Conservation (phyloP, 2,329 filamentous ascomycete species). For the Magnaporthales sp. region DNA sequence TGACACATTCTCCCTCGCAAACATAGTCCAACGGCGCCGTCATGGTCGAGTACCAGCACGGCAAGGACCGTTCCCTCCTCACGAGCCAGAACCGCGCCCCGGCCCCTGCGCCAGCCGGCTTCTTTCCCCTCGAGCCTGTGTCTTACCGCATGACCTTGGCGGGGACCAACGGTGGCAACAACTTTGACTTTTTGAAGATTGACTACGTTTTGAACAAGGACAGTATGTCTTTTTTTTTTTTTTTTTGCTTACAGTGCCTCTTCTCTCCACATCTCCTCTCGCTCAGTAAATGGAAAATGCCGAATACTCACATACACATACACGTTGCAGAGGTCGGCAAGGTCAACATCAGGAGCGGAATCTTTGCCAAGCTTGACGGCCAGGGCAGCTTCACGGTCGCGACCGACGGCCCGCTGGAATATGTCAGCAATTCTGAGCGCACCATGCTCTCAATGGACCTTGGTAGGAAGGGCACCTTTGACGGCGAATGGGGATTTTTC, state of each 20-base stretch:
- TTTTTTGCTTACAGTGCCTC: no score
- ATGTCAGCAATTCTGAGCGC: background rate
- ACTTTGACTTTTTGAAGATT: background rate
- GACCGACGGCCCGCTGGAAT: background rate
- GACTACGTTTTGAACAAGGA: background rate
- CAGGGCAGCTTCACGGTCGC: background rate
- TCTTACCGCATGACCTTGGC: background rate
- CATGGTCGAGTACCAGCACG: slow-evolving; percentile 4
- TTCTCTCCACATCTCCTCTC: background rate
- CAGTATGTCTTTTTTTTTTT: background rate
- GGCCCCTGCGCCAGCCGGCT: background rate
- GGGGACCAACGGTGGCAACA: background rate
- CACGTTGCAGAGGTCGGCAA: background rate
- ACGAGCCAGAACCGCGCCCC: background rate
- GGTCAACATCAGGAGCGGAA: background rate
- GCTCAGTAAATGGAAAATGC: background rate
- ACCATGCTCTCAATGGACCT: slow-evolving; percentile 2
- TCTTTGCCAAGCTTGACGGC: background rate
- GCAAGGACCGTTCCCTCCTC: slow-evolving; percentile 2
- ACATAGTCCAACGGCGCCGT: slow-evolving; percentile 4
- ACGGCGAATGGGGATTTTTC: slow-evolving; percentile 1
- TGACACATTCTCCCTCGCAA: background rate
- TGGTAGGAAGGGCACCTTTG: background rate
- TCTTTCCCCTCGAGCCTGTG: background rate
- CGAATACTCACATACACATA: background rate